Evolutionary conservation across 257 asterid species (phyloP), one percentile per base, ranked within the genome.

Genomic region (Solanum piurae): DNA sequence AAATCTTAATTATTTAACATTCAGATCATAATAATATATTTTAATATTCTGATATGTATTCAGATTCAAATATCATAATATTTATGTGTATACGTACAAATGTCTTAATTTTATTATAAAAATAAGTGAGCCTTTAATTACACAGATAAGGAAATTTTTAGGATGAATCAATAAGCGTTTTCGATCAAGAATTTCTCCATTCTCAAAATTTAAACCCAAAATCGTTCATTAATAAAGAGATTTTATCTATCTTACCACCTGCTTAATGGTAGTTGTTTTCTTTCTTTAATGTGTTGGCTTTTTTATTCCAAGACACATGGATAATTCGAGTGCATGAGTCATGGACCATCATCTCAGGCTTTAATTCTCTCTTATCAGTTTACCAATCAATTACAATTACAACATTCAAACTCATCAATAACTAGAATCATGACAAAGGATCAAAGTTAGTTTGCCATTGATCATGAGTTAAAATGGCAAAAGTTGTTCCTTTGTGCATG

Each of bases 401-500:
- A 46, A 0, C 85, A 80, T 80, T 80, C 85, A 46, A 80, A 46
- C 69, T 27, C 68, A 29, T 27, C 68, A 80, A 46, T 25, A 80
- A 80, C 42, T 9, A 46, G 66, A 80, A 80, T 46, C 42, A 46
- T 46, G 29, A 46, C 85, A 80, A 27, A 80, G 42, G 64, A 80
- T 80, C 85, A 80, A 49, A 80, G 42, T 46, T 44, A 25, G 84
- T 25, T 44, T 80, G 29, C 62, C 29, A 37, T 66, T 84, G 60
- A 55, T 75, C 66, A 86, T 79, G 60, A 87, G 37, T 52, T 37
- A 77, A 87, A 44, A 79, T 46, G 82, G 79, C 37, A 87, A 87
- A 69, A 88, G 80, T 44, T n/a, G 71, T 69, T 40, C 29, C 49
- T 62, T 88, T 84, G 42, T 60, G 76, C 77, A 84, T 84, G 87